These are phyloP conservation scores for Tilletia walkeri DNA, from an alignment of 1,284 basidiomycete species.

Conservation along the genomic window DNA sequence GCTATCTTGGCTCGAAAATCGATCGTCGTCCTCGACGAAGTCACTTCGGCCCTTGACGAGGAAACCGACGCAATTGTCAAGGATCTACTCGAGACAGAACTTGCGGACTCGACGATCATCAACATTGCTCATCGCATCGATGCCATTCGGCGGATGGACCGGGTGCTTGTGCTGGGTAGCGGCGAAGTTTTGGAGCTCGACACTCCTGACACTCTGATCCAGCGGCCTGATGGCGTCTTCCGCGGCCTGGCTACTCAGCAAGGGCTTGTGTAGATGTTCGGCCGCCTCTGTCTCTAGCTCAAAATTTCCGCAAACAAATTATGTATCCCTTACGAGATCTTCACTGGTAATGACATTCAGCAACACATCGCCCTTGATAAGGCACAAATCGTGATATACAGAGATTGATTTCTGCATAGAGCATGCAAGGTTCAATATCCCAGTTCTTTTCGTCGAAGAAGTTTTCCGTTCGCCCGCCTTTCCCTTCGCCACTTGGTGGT, in stretches of 20 bases:
- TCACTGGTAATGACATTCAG: too few relatives aligned
- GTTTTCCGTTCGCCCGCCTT: conserved; percentile 15
- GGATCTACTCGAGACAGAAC: conserved; percentile 59
- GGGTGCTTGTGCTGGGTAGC: conserved; percentile 72
- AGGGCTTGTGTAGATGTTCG: conserved; percentile 22
- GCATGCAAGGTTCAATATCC: conserved; percentile 5
- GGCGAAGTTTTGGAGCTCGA: conserved; percentile 67
- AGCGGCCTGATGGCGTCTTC: conserved; percentile 31
- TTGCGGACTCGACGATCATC: conserved; percentile 40
- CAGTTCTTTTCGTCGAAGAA: conserved; percentile 7
- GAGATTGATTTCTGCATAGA: too few relatives aligned
- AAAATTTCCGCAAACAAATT: too few relatives aligned
- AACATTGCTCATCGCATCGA: conserved; percentile 65
- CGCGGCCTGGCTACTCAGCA: conserved; percentile 42
- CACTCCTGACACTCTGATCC: conserved; percentile 31
- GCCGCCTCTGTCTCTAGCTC: not conserved
- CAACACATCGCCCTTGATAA: too few relatives aligned
- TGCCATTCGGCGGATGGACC: conserved; percentile 73
- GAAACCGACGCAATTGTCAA: conserved; percentile 61
- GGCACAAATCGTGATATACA: too few relatives aligned
- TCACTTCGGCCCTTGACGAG: conserved; percentile 36
- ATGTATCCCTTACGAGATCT: too few relatives aligned
- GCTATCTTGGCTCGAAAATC: conserved; percentile 61
- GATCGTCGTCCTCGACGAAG: conserved; percentile 63
- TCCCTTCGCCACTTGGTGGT: conserved; percentile 11